Evolutionary conservation across 331 rosid genomes (phyloP), one percentile per base, ranked within the genome.

Genomic region (Pyracantha coccinea): DNA sequence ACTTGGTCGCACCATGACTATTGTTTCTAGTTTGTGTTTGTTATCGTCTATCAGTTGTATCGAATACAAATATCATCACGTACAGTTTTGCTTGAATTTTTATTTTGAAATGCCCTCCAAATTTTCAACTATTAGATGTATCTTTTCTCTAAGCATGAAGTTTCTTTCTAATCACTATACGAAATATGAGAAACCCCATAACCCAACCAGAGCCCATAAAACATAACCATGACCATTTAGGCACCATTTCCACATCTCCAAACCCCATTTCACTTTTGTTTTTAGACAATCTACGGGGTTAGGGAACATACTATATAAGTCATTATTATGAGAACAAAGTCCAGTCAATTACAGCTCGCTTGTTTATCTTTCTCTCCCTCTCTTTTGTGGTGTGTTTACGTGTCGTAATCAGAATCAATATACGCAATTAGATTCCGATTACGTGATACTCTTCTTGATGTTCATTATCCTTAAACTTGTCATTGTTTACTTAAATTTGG

Each of bases 141-240:
- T 85, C 14, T 57, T 78, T 23, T 82, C 86, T 52, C 84, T 72
- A 1, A 85, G 85, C 89, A 85, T 85, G 79, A 85, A 85, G 79
- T 85, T 85, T 19, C 85, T 68, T 50, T 85, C 10, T 35, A 8
- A 35, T 35, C 12, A 35, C 89, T 66, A 85, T 82, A 2, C 83
- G n/a, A 61, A 85, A 85, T 5, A 82, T 86, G 8, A 75, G 68
- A n/a, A 85, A 31, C 0, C 76, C 75, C 1, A 85, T 81, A 3
- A 85, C 76, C 89, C 89, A 85, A 13, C 81, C 86, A 3, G 81
- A 75, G 81, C 15, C 89, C 89, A 55, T 85, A 85, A 76, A 85
- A 85, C 20, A 82, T 25, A 23, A 85, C 83, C 86, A 85, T 79
- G 52, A 85, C 82, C 83, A 85, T 35, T 82, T 10, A 85, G 66